Evolutionary conservation across 1,139 yeast species (phyloP).

Genomic region (Kurtzmaniella quercitrusa): DNA sequence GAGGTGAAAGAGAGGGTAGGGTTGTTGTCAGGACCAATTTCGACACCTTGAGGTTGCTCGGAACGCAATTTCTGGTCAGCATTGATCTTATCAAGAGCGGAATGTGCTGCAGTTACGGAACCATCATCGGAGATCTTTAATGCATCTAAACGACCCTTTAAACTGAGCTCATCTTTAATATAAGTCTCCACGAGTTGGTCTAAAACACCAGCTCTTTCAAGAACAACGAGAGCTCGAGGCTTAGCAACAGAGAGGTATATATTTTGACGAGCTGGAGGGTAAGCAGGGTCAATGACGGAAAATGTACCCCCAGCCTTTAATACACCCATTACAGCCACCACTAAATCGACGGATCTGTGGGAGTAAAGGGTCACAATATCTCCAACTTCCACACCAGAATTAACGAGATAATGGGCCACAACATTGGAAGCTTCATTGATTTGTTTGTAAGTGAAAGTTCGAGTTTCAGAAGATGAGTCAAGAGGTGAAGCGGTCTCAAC

Average conservation of each 20-base stretch:
- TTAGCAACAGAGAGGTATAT: slow-evolving; percentile 88
- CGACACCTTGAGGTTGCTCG: slow-evolving; percentile 71
- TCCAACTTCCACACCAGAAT: slow-evolving; percentile 79
- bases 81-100: slow-evolving; percentile 21
- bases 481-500: slow-evolving; percentile 81
- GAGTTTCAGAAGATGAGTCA: slow-evolving; percentile 50
- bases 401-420: slow-evolving; percentile 82
- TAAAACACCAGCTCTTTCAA: slow-evolving; percentile 83
- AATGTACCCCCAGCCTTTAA: slow-evolving; percentile 98
- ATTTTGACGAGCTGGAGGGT: slow-evolving; percentile 97
- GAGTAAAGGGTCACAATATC: slow-evolving; percentile 98
- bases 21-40: slow-evolving; percentile 95
- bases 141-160: slow-evolving; percentile 70
- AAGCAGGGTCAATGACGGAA: slow-evolving; percentile 97
- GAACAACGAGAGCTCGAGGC: slow-evolving; percentile 85
- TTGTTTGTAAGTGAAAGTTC: slow-evolving; percentile 77
- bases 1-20: slow-evolving; percentile 98
- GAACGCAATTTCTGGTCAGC: slow-evolving; percentile 38
- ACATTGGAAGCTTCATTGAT: slow-evolving; percentile 92
- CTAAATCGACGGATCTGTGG: slow-evolving; percentile 92
- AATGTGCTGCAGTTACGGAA: slow-evolving; percentile 27
- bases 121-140: slow-evolving; percentile 78
- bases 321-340: slow-evolving; percentile 96
- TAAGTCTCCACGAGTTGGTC: slow-evolving; percentile 75
- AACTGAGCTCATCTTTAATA: slow-evolving; percentile 64